phyloP scores from a whole-genome alignment of 225 moss, liverwort and hornwort genomes.

The Ulota crispa region DNA sequence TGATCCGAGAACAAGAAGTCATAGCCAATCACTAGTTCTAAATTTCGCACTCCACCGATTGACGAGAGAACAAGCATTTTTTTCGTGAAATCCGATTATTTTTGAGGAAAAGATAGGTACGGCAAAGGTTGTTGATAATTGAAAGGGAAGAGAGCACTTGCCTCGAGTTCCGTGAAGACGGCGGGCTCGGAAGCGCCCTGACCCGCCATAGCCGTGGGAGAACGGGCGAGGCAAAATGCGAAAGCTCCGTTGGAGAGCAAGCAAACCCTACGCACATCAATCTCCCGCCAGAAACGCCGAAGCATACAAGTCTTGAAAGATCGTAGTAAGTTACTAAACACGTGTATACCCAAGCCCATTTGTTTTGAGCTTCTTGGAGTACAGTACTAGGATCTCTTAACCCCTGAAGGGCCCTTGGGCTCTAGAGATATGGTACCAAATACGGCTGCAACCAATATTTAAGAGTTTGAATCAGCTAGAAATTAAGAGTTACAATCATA shows the following conservation, averaged over 20 bases:
- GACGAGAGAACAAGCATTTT: not conserved
- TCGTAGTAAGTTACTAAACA: not conserved
- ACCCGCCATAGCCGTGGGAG: constrained; percentile 52
- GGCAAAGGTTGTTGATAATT: not conserved
- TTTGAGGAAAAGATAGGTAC: not conserved
- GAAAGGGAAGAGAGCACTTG: not conserved
- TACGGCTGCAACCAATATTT: no score
- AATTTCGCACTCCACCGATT: not conserved
- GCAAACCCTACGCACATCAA: not conserved
- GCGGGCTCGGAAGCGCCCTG: constrained; percentile 46
- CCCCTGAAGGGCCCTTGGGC: no score
- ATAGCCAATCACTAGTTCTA: not conserved
- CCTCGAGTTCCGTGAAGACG: constrained; percentile 72
- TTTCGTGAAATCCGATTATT: not conserved
- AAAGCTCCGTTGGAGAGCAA: not conserved
- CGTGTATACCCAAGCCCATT: no score
- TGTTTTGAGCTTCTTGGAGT: no score
- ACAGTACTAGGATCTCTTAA: no score
- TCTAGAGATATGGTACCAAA: no score
- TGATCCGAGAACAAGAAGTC: not conserved
- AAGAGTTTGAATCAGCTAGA: no score
- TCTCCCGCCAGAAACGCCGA: not conserved
- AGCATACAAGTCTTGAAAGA: not conserved
- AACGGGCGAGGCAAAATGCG: not conserved
- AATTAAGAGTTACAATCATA: no score